phyloP scores from a whole-genome alignment of 495 filamentous ascomycete species.

The Penicillium verhagenii region DNA sequence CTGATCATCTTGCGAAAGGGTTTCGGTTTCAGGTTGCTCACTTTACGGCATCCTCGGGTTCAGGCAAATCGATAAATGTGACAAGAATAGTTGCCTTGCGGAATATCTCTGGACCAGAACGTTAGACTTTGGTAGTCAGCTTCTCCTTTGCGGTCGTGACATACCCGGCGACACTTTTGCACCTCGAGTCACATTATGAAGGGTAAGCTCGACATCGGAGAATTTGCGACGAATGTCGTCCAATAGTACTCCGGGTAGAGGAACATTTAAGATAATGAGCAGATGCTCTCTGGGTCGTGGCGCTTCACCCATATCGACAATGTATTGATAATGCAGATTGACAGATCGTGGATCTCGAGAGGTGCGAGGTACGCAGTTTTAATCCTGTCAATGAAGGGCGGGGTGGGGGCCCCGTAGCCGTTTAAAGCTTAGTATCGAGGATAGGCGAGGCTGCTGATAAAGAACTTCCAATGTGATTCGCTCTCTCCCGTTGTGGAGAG shows the following conservation, averaged over 20 bases:
- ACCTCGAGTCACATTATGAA: slow-evolving; percentile 17
- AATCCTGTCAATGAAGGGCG: neutral
- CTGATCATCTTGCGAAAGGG: neutral
- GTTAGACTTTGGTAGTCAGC: neutral
- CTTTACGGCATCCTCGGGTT: slow-evolving; percentile 23
- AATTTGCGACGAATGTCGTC: slow-evolving; percentile 46
- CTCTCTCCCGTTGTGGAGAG: neutral
- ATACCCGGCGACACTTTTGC: slow-evolving; percentile 16
- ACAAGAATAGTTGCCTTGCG: slow-evolving; percentile 62
- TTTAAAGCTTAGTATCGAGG: neutral
- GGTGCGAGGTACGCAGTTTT: neutral
- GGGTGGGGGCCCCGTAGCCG: neutral
- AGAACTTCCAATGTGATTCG: neutral
- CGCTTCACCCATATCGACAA: slow-evolving; percentile 38
- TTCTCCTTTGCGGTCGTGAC: neutral
- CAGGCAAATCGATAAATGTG: slow-evolving; percentile 56
- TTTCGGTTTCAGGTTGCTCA: neutral
- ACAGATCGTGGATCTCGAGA: neutral
- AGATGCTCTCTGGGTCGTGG: slow-evolving; percentile 28
- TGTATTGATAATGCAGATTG: neutral
- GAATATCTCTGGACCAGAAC: slow-evolving; percentile 43
- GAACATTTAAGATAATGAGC: slow-evolving; percentile 43
- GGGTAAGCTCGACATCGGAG: slow-evolving; percentile 50
- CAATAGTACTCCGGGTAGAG: slow-evolving; percentile 36
- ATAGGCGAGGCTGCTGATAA: neutral